These are phyloP conservation scores for Talinum fruticosum DNA, from an alignment of 148 eudicot species.

Conservation along the genomic window DNA sequence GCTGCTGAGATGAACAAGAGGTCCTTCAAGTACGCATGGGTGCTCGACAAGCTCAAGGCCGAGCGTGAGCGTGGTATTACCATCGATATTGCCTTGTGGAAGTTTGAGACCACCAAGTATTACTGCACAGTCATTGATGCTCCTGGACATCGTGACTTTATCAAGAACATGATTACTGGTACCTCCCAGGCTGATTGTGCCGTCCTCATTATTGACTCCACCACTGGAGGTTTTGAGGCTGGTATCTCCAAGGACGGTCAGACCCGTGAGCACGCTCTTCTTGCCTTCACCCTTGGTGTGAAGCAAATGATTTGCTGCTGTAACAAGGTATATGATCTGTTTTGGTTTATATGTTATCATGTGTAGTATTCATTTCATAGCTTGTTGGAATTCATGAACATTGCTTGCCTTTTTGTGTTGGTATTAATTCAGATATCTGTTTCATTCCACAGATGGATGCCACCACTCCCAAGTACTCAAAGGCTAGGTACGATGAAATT, in stretches of 20 bases:
- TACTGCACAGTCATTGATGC: constrained; percentile 53
- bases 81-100: constrained; percentile 52
- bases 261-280: constrained; percentile 66
- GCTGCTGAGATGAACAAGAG: constrained; percentile 69
- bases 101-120: constrained; percentile 51
- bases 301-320: constrained; percentile 56
- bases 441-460: constrained; percentile 33
- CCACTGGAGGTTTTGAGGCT: constrained; percentile 61
- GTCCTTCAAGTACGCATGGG: constrained; percentile 62
- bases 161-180: constrained; percentile 57
- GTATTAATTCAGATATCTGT: background rate
- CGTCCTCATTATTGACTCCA: constrained; percentile 53
- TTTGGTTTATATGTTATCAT: background rate
- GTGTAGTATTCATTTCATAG: background rate
- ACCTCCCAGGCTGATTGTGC: constrained; percentile 62
- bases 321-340: constrained; percentile 37
- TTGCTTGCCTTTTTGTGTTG: background rate
- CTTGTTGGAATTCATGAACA: background rate
- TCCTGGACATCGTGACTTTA: constrained; percentile 49
- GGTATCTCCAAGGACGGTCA: constrained; percentile 63
- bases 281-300: constrained; percentile 62
- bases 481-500: constrained; percentile 38
- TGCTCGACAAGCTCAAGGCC: constrained; percentile 55
- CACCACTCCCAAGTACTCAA: constrained; percentile 43
- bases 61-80: constrained; percentile 54